Base-by-base conservation (phyloP, 805 yeast genomes). In the Wickerhamomyces ciferrii region DNA sequence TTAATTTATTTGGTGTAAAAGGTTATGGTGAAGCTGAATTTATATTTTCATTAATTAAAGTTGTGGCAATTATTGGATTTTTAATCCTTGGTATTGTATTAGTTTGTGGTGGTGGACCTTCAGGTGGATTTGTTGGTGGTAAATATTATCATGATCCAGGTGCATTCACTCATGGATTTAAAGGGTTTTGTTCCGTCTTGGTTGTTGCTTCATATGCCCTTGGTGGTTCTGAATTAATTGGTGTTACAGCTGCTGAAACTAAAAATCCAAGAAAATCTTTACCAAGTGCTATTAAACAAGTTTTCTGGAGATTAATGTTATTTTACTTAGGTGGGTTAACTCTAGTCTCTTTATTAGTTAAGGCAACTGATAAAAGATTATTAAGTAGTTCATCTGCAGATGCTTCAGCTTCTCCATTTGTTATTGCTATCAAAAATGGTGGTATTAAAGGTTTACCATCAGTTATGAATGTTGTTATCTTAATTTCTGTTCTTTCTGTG, bases 101-200 rank as follows among this genome's bases (percentile, higher is more conserved):
- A 18, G 60, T 72, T 8, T 68, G 75, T 55, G 81, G 79, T 49
- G 78, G 75, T 44, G 72, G 74, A 43, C 80, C 81, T 46, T 52
- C 51, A 11, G 66, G 67, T 44, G 73, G 71, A 4, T 70, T 70
- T 47, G 60, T 75, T 32, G 73, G 78, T 44, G 75, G 72, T 34
- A 60, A 60, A 43, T 69, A 74, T 56, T 76, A 78, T 74, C 61
- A 64, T 49, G 49, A 68, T 43, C 81, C 81, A 15, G 92, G 92
- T 43, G 81, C 90, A 0, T 83, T 86, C 57, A 76, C 79, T 11
- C 63, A 77, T 41, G 74, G 79, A 9, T 77, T 77, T 58, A 76
- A 77, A 53, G 81, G 81, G 52, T 67, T 76, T 24, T 71, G 77
- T 48, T 62, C 78, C 1, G 81, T 76, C 20, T 76, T 78, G 55